Conservation (phyloP, 2,329 filamentous ascomycete genomes). For the Phyllosticta ampelicida region DNA sequence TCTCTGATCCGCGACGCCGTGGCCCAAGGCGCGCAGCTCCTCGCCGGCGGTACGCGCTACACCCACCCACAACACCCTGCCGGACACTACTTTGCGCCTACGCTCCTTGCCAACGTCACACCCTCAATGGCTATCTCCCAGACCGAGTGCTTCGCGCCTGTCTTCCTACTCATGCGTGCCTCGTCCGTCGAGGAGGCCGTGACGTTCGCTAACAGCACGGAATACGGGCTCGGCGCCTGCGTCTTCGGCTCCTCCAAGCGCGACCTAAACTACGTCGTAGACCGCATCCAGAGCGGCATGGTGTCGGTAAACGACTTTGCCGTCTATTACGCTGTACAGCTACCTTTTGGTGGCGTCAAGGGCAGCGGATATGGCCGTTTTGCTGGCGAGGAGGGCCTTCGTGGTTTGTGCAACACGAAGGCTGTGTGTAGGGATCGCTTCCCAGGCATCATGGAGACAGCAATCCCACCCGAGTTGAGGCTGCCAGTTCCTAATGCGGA, state of each 20-base stretch:
- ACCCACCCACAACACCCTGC: slow-evolving; percentile 60
- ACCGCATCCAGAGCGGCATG: slow-evolving; percentile 70
- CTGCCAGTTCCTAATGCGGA: slow-evolving; percentile 55
- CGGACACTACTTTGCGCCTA: slow-evolving; percentile 89
- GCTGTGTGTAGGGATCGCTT: slow-evolving; percentile 70
- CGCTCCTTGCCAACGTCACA: slow-evolving; percentile 82
- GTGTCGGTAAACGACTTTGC: slow-evolving; percentile 94
- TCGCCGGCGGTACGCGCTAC: slow-evolving; percentile 66
- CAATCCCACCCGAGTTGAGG: slow-evolving; percentile 67
- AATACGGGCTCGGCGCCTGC: slow-evolving; percentile 77
- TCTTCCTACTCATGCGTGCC: slow-evolving; percentile 77
- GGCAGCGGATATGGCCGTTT: slow-evolving; percentile 88
- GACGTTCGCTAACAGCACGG: slow-evolving; percentile 67
- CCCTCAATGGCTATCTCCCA: slow-evolving; percentile 76
- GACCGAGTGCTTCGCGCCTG: slow-evolving; percentile 84
- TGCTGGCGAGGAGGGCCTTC: slow-evolving; percentile 77
- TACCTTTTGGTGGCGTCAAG: slow-evolving; percentile 86
- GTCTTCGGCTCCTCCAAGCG: slow-evolving; percentile 64
- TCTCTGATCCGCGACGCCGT: slow-evolving; percentile 67
- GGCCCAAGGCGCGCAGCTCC: slow-evolving; percentile 62
- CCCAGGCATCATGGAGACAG: slow-evolving; percentile 49
- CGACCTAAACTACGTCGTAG: slow-evolving; percentile 54
- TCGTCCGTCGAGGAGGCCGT: slow-evolving; percentile 57
- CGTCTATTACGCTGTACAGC: slow-evolving; percentile 81
- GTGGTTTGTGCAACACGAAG: slow-evolving; percentile 79